phyloP scores from a whole-genome alignment of 2,329 filamentous ascomycete genomes.

The Xylariomycetidae sp. region DNA sequence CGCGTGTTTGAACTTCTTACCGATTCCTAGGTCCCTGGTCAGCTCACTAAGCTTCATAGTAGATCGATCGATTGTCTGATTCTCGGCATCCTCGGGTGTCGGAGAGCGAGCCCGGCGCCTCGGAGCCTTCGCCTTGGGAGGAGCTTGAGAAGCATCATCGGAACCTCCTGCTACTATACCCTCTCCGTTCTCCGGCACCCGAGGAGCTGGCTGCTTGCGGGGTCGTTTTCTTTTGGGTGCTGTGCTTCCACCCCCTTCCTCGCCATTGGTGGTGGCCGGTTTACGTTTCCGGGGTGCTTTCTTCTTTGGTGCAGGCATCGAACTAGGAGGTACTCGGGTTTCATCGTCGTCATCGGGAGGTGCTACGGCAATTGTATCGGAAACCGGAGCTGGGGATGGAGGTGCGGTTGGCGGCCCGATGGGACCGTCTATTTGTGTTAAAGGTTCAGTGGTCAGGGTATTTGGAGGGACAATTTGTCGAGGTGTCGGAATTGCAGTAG shows the following conservation, averaged over 20 bases:
- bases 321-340: too few species aligned
- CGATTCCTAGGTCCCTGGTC: slow-evolving; percentile 63
- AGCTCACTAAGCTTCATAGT: slow-evolving; percentile 69
- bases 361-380: slow-evolving; percentile 12
- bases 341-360: slow-evolving; percentile 8
- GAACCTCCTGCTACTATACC: slow-evolving; percentile 12
- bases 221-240: slow-evolving; percentile 28
- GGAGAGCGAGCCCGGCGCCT: slow-evolving; percentile 41
- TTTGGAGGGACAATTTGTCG: too few species aligned
- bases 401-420: slow-evolving; percentile 16
- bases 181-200: slow-evolving; percentile 11
- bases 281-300: slow-evolving; percentile 22
- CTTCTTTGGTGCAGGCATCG: slow-evolving; percentile 15
- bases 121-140: slow-evolving; percentile 14
- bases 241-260: slow-evolving; percentile 6
- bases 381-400: slow-evolving; percentile 13
- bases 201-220: slow-evolving; percentile 17
- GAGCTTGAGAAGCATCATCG: slow-evolving; percentile 17
- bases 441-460: too few species aligned
- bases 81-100: slow-evolving; percentile 62
- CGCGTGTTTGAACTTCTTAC: slow-evolving; percentile 71
- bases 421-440: too few species aligned
- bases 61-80: slow-evolving; percentile 58
- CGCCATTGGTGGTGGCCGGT: slow-evolving; percentile 11
- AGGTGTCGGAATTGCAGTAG: too few species aligned